Base-by-base conservation (phyloP, 208 protist genomes). In the Acanthamoeba culbertsoni region DNA sequence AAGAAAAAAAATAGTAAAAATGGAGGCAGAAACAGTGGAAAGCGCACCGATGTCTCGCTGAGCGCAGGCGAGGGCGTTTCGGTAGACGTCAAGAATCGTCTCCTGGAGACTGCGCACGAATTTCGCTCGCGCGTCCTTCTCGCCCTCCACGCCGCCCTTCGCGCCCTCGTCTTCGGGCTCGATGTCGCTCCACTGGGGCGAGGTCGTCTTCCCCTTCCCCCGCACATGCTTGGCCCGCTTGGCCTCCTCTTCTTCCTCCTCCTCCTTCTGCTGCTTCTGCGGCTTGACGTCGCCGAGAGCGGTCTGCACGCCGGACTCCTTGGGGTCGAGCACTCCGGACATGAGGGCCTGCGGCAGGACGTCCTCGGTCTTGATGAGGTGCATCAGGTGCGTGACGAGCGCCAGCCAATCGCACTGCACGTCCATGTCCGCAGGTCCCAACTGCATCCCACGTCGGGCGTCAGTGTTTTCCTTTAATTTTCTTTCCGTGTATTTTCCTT, bases 141-240 rank as follows among this genome's bases (percentile, higher is more conserved):
- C n/a, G n/a, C n/a, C n/a, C n/a, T n/a, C n/a, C n/a, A n/a, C n/a
- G n/a, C n/a, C 28, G 28, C 6, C 55, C 55, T n/a, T 62, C 55
- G 23, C 14, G 31, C 16, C 18, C 40, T 40, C 42, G 23, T n/a
- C 42, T 18, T 51, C 68, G 26, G 42, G 18, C 16, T 33, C 28
- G 68, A 35, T 28, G 28, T 79, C 40, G 55, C 55, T 62, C 55
- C 55, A 62, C 55, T 33, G 68, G 42, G 42, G 35, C 23, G 68
- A 42, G 6, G 42, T 82, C 51, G 23, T 92, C 84, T 93, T 77
- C 18, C 40, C 31, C 84, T 93, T 92, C 33, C 53, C 42, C 65
- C 26, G 16, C 65, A 89, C 23, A 18, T 46, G 84, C 86, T 79
- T 92, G 53, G 16, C 23, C 53, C 23, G 16, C 53, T 62, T 62